Evolutionary conservation across 1,284 basidiomycete species (phyloP), one percentile per base, ranked within the genome.

Genomic region (Cryptococcus sp.): DNA sequence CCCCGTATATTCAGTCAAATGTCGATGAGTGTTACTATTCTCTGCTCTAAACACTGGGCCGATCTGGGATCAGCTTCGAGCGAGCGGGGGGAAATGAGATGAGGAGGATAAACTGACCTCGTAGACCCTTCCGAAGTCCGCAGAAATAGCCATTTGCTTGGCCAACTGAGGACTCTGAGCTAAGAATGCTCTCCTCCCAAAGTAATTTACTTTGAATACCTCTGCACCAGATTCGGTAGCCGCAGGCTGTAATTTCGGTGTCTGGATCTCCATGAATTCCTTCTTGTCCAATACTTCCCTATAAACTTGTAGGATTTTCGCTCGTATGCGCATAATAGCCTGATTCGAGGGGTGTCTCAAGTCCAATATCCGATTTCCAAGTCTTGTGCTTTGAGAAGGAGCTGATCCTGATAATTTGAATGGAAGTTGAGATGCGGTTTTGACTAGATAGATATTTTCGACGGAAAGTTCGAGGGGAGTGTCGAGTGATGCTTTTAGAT

Each of bases 181-280:
- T 13, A 81, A 67, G 72, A 79, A 80, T n/a, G 79, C 79, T 47
- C 77, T 83, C 66, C 67, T 75, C 47, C 79, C 78, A 79, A 98
- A 98, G 77, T 98, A 98, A 66, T 83, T 83, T 45, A 98, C 90
- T 79, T 91, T 92, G 81, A 98, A 98, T 34, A 98, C 94, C 31
- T 87, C 88, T 28, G 93, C 89, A 4, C 94, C 93, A 32, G 87
- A 90, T 75, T 98, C 93, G 2, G 93, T 97, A 5, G 94, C 93
- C 25, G 92, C 87, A 43, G 88, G 91, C 72, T 96, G 92, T 3
- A 98, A 81, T 76, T 97, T 98, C 7, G 93, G 93, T 57, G 88
- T 91, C 74, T 96, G 91, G 58, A 98, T 96, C 66, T 79, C 78
- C 55, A 78, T 66, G 56, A 79, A 79, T 45, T 67, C 73, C 53